Evolutionary conservation across 768 basidiomycete genomes (phyloP).

Genomic region (Amylocystis lapponica): DNA sequence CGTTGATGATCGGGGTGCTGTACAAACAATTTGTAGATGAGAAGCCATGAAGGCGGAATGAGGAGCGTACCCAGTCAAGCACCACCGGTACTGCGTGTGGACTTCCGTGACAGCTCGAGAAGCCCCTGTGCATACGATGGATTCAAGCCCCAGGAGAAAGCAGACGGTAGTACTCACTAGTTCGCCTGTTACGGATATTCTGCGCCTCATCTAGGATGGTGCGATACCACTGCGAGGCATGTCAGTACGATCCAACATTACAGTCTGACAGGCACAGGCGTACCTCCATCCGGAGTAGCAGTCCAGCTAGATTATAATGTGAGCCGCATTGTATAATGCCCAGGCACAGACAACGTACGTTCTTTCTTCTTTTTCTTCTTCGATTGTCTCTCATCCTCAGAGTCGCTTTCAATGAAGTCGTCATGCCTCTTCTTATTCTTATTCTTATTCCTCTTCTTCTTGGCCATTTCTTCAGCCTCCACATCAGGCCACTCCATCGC

Average conservation of each 20-base stretch:
- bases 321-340: not conserved
- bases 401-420: constrained; percentile 23
- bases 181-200: constrained; percentile 36
- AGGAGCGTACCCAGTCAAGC: constrained; percentile 47
- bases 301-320: constrained; percentile 30
- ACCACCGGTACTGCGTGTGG: constrained; percentile 54
- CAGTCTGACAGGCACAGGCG: not conserved
- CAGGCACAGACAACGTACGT: not conserved
- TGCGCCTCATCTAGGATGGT: constrained; percentile 56
- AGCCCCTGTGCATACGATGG: constrained; percentile 30
- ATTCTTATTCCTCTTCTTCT: constrained; percentile 33
- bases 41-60: constrained; percentile 4
- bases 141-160: not conserved
- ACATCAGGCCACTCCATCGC: constrained; percentile 53
- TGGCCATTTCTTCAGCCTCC: constrained; percentile 25
- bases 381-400: constrained; percentile 12
- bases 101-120: constrained; percentile 53
- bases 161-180: constrained; percentile 30
- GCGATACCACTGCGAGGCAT: constrained; percentile 38
- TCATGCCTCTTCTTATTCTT: constrained; percentile 13
- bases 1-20: constrained; percentile 63
- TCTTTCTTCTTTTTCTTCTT: constrained; percentile 38
- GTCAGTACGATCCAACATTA: not conserved
- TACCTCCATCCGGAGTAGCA: constrained; percentile 47
- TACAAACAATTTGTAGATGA: not conserved